Base-by-base conservation (phyloP, 2,329 filamentous ascomycete genomes). In the Truncatella angustata region DNA sequence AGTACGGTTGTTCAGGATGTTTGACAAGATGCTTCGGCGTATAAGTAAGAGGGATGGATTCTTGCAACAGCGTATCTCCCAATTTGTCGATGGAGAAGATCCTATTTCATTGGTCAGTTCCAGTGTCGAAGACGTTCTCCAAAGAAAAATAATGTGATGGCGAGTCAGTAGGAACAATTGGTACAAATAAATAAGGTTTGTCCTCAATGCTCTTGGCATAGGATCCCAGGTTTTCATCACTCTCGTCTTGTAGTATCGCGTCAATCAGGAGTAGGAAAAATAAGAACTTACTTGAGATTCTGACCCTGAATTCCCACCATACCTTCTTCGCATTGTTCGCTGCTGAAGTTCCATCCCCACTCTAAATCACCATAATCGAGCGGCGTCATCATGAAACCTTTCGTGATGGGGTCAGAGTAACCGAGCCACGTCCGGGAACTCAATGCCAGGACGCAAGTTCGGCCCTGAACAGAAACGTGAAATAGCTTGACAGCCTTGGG, bases 131-230 rank as follows among this genome's bases (percentile, higher is more conserved):
- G 12, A 9, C 7, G 5, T 7, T 35, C 30, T 18, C 34, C 14
- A 34, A 37, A 47, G 26, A 32, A 32, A 51, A 35, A 50, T 40
- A 47, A 14, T 44, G 54, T 52, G 56, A 56, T 51, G 39, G 65
- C 71, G 70, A 73, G 69, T 96, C 91, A 96, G 91, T 85, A 96
- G 91, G 91, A 96, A 96, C 91, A 96, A 96, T 95, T 96, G 90
- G 86, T 80, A 79, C 77, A 76, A 65, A 34, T 46, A 46, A 72
- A 77, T 77, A 73, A 79, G 74, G 72, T 77, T 71, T 70, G 62
- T 64, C 79, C 80, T 85, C 80, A 84, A 77, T 54, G 77, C 78
- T 66, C 64, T 57, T 63, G 70, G 79, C 79, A 60, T 81, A 79
- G 78, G 79, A 74, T 77, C 77, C 77, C 76, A 72, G 71, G 73